A percentile compares a stretch with the other conserved stretches of the same genome.
Conservation (phyloP, 371 early-diverging fungal species). For the Mortierella sp. region DNA sequence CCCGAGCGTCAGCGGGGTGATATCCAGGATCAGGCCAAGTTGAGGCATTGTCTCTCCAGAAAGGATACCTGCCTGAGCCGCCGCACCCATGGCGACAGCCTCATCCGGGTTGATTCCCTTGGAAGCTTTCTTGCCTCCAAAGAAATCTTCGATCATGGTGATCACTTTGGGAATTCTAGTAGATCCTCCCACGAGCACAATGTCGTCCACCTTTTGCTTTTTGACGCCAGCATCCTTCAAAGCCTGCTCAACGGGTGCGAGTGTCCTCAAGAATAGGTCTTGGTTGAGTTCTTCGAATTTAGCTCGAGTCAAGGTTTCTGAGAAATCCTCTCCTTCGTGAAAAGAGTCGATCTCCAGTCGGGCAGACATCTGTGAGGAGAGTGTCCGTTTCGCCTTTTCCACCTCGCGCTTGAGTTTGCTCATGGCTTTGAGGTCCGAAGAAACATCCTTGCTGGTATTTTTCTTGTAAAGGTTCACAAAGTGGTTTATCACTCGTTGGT, state of each 20-base stretch:
- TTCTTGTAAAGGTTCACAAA: conserved; percentile 81
- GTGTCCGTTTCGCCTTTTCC: conserved; percentile 91
- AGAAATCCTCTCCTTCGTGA: conserved; percentile 89
- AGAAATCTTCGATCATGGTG: conserved; percentile 93
- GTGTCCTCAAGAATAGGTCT: conserved; percentile 89
- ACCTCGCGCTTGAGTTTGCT: conserved; percentile 89
- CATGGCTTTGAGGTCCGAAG: conserved; percentile 81
- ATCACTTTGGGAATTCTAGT: conserved; percentile 99
- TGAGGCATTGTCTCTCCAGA: conserved; percentile 69
- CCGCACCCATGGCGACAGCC: conserved; percentile 98
- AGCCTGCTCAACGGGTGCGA: conserved; percentile 94
- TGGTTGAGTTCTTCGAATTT: conserved; percentile 95
- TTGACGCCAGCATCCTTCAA: conserved; percentile 84
- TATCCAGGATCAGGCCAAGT: conserved; percentile 79
- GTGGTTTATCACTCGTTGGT: conserved; percentile 86
- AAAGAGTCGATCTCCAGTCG: conserved; percentile 78
- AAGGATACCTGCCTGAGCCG: conserved; percentile 94
- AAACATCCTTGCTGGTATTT: conserved; percentile 74
- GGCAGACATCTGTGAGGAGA: conserved; percentile 87
- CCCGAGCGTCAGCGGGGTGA: conserved; percentile 88
- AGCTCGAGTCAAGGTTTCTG: conserved; percentile 93
- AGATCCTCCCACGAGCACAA: conserved; percentile 99
- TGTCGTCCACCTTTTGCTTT: conserved; percentile 90
- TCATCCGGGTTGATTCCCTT: conserved; percentile 98
- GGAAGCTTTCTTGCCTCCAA: conserved; percentile 95